A percentile compares a stretch with the other conserved stretches of the same genome.
Conservation (phyloP, 208 protist genomes). For the Leishmania tropica region DNA sequence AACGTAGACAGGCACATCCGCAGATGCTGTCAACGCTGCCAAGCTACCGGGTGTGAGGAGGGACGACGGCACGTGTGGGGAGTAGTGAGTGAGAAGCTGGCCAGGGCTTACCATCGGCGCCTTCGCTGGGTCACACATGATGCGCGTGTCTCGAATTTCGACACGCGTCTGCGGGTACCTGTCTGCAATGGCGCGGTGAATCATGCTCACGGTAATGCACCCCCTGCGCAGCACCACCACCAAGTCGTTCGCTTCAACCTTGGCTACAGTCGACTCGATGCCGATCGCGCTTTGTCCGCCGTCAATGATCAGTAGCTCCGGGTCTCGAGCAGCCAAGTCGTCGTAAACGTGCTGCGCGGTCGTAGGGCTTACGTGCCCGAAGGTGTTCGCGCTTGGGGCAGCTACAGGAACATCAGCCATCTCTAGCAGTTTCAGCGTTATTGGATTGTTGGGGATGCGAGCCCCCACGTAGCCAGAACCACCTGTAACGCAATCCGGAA, state of each 20-base stretch:
- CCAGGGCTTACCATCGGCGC: slow-evolving; percentile 88
- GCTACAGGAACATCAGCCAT: slow-evolving; percentile 83
- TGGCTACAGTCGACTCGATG: slow-evolving; percentile 94
- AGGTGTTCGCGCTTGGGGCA: slow-evolving; percentile 93
- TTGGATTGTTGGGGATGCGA: slow-evolving; percentile 79
- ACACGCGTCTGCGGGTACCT: slow-evolving; percentile 52
- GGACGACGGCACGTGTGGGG: slow-evolving; percentile 71
- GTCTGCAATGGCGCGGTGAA: slow-evolving; percentile 54
- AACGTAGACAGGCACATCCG: slow-evolving; percentile 28
- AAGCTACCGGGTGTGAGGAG: slow-evolving; percentile 76
- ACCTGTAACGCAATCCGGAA: slow-evolving; percentile 85
- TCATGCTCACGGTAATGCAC: slow-evolving; percentile 65
- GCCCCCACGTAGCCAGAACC: slow-evolving; percentile 89
- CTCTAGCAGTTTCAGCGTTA: slow-evolving; percentile 67
- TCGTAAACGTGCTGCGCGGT: slow-evolving; percentile 88
- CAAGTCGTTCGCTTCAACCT: slow-evolving; percentile 53
- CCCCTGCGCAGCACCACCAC: slow-evolving; percentile 87
- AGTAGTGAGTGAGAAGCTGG: slow-evolving; percentile 93
- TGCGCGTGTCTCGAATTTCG: slow-evolving; percentile 70
- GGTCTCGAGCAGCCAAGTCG: slow-evolving; percentile 86
- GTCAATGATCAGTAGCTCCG: slow-evolving; percentile 84
- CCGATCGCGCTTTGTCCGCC: slow-evolving; percentile 87
- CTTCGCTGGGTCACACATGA: slow-evolving; percentile 32
- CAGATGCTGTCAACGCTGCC: not conserved
- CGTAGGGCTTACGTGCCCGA: slow-evolving; percentile 94